Evolutionary conservation across 2,329 filamentous ascomycete genomes (phyloP).

Genomic region (Beauveria pseudobassiana): DNA sequence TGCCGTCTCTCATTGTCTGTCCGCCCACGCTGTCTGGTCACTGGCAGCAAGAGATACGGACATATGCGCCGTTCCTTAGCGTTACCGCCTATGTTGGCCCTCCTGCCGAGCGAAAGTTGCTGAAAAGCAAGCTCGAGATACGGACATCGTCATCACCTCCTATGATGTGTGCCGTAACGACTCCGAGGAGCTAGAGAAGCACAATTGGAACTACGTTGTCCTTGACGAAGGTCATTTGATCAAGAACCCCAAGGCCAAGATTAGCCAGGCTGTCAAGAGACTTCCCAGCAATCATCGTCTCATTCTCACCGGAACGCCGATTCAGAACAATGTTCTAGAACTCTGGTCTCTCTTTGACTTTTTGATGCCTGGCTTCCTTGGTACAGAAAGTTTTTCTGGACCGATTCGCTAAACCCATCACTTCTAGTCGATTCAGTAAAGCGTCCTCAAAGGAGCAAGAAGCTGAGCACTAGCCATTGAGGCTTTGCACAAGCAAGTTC

Average conservation of each 20-base stretch:
- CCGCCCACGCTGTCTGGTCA: conserved; percentile 94
- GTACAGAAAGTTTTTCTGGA: conserved; percentile 93
- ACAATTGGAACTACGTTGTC: conserved; percentile 96
- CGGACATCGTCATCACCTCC: conserved; percentile 92
- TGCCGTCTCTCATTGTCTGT: conserved; percentile 92
- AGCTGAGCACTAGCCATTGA: conserved; percentile 89
- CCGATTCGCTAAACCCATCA: conserved; percentile 89
- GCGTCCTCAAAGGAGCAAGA: conserved; percentile 98
- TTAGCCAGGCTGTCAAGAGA: conserved; percentile 84
- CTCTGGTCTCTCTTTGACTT: conserved; percentile 98
- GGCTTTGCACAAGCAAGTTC: conserved; percentile 95
- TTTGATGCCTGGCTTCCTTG: conserved; percentile 96
- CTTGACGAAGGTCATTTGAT: conserved; percentile 96
- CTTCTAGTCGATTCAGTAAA: conserved; percentile 89
- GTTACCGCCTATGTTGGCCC: conserved; percentile 89
- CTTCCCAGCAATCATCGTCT: conserved; percentile 87
- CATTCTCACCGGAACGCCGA: conserved; percentile 93
- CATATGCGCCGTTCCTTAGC: conserved; percentile 88
- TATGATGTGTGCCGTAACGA: conserved; percentile 98
- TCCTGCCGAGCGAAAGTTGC: conserved; percentile 67
- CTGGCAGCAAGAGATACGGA: conserved; percentile 96
- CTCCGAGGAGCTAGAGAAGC: conserved; percentile 70
- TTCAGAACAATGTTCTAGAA: conserved; percentile 95
- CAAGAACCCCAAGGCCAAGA: conserved; percentile 97
- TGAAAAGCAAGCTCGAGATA: conserved; percentile 63